Conservation (phyloP, 1,284 basidiomycete genomes). For the Rhodotorula sp. region DNA sequence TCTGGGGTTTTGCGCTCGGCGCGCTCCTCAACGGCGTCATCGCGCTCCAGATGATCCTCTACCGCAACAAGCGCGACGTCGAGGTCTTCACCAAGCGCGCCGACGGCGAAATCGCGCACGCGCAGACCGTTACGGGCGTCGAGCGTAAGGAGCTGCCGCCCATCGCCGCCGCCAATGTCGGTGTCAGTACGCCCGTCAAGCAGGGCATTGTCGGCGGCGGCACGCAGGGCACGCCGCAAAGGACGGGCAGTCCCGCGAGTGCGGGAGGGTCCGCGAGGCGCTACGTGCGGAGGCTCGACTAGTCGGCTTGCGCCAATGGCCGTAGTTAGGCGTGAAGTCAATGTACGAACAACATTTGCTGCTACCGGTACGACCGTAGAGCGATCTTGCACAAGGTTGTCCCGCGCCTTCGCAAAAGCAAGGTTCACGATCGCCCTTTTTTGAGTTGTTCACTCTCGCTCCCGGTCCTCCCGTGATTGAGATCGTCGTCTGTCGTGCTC, state of each 20-base stretch:
- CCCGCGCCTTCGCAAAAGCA: no score
- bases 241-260: conserved; percentile 10
- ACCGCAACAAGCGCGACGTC: conserved; percentile 23
- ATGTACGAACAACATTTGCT: neutral
- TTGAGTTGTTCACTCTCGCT: no score
- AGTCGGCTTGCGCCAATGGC: neutral
- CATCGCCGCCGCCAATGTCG: neutral
- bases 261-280: conserved; percentile 7
- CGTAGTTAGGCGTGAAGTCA: neutral
- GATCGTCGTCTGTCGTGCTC: no score
- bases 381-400: no score
- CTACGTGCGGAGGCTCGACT: conserved; percentile 18
- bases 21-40: conserved; percentile 75
- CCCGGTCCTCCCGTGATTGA: no score
- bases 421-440: no score
- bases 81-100: neutral
- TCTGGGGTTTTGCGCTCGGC: conserved; percentile 76
- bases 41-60: conserved; percentile 76
- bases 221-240: neutral
- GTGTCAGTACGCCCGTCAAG: conserved; percentile 16
- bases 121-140: neutral
- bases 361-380: neutral
- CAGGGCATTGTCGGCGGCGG: neutral
- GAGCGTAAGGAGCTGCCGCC: neutral
- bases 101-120: neutral